Evolutionary conservation across 768 basidiomycete genomes (phyloP).

Genomic region (Pulveroboletus sp.): DNA sequence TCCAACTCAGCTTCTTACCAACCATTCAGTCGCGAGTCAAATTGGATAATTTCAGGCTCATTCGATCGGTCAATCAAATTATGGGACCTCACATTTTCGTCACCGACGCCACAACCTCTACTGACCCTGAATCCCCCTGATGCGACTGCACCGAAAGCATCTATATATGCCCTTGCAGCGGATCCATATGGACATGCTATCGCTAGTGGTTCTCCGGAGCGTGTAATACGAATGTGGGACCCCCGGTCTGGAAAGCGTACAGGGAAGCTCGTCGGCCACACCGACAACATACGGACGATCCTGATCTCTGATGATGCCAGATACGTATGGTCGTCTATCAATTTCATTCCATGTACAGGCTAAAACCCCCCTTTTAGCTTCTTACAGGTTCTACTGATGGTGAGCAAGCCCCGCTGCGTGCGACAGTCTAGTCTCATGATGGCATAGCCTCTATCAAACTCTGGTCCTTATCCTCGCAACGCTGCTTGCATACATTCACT

Average conservation of each 20-base stretch:
- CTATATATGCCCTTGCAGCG: slow-evolving; percentile 72
- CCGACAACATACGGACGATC: slow-evolving; percentile 92
- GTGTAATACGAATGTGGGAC: slow-evolving; percentile 91
- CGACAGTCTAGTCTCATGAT: slow-evolving; percentile 10
- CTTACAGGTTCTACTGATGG: slow-evolving; percentile 81
- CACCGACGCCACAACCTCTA: slow-evolving; percentile 45
- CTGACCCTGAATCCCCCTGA: slow-evolving; percentile 67
- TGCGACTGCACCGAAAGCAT: slow-evolving; percentile 59
- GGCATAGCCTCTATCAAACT: slow-evolving; percentile 75
- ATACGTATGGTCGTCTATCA: slow-evolving; percentile 57
- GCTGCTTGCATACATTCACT: slow-evolving; percentile 93
- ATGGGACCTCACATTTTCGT: slow-evolving; percentile 72
- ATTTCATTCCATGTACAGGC: slow-evolving; percentile 1
- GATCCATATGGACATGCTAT: slow-evolving; percentile 78
- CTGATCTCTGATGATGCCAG: slow-evolving; percentile 84
- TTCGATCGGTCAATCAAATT: slow-evolving; percentile 92
- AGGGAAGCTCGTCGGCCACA: slow-evolving; percentile 90
- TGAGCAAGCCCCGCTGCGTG: slow-evolving; percentile 16
- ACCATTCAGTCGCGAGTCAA: slow-evolving; percentile 58
- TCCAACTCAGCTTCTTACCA: slow-evolving; percentile 10
- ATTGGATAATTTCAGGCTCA: slow-evolving; percentile 90
- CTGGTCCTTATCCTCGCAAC: slow-evolving; percentile 87
- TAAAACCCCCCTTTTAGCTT: slow-evolving; percentile 40
- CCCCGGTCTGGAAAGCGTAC: slow-evolving; percentile 78
- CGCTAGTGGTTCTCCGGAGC: slow-evolving; percentile 88